Evolutionary conservation across 805 yeast species (phyloP).

Genomic region (Dipodascus geniculatus): DNA sequence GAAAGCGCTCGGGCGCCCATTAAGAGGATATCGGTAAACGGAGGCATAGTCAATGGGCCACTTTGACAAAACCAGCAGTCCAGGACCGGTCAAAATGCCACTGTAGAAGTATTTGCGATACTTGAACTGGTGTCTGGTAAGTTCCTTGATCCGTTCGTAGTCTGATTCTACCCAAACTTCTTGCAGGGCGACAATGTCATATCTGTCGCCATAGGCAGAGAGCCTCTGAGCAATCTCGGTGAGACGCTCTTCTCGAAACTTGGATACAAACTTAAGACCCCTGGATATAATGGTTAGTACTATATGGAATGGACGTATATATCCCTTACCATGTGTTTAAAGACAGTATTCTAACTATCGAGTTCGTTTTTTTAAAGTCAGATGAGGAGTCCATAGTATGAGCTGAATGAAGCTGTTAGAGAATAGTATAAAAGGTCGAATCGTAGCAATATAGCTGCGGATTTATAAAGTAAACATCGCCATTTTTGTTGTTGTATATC

Average conservation of each 20-base stretch:
- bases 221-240: constrained; percentile 61
- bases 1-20: constrained; percentile 90
- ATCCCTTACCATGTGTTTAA: constrained; percentile 24
- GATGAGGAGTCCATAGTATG: neutral
- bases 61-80: constrained; percentile 72
- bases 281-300: constrained; percentile 27
- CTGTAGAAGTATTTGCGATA: constrained; percentile 60
- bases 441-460: too few relatives aligned
- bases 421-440: too few relatives aligned
- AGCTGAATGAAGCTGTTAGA: too few relatives aligned
- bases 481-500: too few relatives aligned
- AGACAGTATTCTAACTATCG: constrained; percentile 17
- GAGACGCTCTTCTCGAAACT: constrained; percentile 50
- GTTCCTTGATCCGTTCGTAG: constrained; percentile 50
- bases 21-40: constrained; percentile 76
- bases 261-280: constrained; percentile 86
- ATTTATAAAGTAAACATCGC: too few relatives aligned
- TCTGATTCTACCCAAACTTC: constrained; percentile 87
- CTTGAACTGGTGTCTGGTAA: constrained; percentile 41
- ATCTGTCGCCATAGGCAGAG: constrained; percentile 33
- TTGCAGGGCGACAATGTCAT: constrained; percentile 86
- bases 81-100: constrained; percentile 90
- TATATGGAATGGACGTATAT: too few relatives aligned
- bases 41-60: constrained; percentile 74
- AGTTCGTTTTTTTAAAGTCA: neutral